Percentiles rank a stretch among this genome's conserved stretches.
These are phyloP conservation scores for Carex myosuroides DNA, from an alignment of 176 grass and related monocot genomes.

Conservation along the genomic window DNA sequence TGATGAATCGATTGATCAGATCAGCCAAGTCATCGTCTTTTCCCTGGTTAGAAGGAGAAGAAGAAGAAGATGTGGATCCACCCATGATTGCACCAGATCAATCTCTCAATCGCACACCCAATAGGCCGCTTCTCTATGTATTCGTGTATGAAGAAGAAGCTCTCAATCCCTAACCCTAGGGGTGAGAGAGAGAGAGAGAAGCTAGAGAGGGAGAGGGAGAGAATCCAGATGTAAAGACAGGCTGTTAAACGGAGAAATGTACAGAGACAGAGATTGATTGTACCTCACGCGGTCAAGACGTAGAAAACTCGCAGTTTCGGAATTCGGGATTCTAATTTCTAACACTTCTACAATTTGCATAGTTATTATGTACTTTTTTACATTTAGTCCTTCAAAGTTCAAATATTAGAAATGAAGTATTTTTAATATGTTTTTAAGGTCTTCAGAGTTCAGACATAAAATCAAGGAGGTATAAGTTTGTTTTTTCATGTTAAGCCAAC, in stretches of 20 bases:
- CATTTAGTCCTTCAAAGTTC: no score
- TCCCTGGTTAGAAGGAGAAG: slow-evolving; percentile 20
- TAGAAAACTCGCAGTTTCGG: neutral
- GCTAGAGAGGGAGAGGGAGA: neutral
- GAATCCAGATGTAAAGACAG: neutral
- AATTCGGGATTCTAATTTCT: neutral
- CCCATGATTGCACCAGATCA: slow-evolving; percentile 23
- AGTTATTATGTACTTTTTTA: neutral
- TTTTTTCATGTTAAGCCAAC: no score
- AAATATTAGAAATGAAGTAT: no score
- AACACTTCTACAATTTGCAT: neutral
- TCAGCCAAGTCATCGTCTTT: slow-evolving; percentile 83
- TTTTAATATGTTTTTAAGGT: no score
- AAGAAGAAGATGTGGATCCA: slow-evolving; percentile 10
- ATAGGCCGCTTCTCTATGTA: neutral
- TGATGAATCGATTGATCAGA: slow-evolving; percentile 78
- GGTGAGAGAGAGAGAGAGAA: neutral
- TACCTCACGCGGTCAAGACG: neutral
- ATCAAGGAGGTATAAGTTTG: no score
- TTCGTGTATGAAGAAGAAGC: neutral
- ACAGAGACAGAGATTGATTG: neutral
- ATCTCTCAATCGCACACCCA: neutral
- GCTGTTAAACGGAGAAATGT: slow-evolving; percentile 1
- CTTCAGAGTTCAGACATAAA: no score
- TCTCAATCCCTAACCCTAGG: slow-evolving; percentile 13